phyloP scores from a whole-genome alignment of 1,284 basidiomycete genomes.

The Ganoderma leucocontextum region DNA sequence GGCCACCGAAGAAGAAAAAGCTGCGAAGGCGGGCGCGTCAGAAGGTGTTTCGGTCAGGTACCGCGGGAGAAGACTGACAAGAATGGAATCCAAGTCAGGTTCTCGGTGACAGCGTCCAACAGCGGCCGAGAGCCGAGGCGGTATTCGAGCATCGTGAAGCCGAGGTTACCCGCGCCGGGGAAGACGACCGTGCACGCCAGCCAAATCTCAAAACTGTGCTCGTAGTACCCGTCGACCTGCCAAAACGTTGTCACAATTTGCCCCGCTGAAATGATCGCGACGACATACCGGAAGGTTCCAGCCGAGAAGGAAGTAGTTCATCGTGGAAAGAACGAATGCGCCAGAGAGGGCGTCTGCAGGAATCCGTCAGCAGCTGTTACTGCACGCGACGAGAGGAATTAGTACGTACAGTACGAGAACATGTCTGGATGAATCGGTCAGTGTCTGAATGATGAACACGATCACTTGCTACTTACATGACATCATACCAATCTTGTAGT shows the following conservation, averaged over 20 bases:
- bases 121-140: constrained; percentile 72
- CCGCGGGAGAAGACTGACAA: constrained; percentile 60
- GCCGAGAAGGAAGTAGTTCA: constrained; percentile 81
- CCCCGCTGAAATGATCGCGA: not conserved
- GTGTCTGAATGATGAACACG: constrained; percentile 32
- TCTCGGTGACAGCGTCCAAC: constrained; percentile 64
- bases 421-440: constrained; percentile 63
- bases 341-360: constrained; percentile 75
- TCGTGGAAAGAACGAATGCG: constrained; percentile 65
- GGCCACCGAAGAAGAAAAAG: constrained; percentile 87
- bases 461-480: constrained; percentile 64
- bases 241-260: not conserved
- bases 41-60: not conserved
- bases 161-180: constrained; percentile 75
- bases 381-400: not conserved
- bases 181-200: constrained; percentile 82
- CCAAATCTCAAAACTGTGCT: constrained; percentile 80
- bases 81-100: constrained; percentile 81
- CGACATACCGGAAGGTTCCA: constrained; percentile 53
- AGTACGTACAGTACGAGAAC: constrained; percentile 80
- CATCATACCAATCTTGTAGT: constrained; percentile 85
- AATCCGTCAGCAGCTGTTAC: constrained; percentile 1
- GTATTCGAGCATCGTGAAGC: constrained; percentile 78
- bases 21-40: constrained; percentile 46
- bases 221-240: constrained; percentile 66